Evolutionary conservation across 2,329 filamentous ascomycete species (phyloP).

Genomic region (Apiospora saccharicola): DNA sequence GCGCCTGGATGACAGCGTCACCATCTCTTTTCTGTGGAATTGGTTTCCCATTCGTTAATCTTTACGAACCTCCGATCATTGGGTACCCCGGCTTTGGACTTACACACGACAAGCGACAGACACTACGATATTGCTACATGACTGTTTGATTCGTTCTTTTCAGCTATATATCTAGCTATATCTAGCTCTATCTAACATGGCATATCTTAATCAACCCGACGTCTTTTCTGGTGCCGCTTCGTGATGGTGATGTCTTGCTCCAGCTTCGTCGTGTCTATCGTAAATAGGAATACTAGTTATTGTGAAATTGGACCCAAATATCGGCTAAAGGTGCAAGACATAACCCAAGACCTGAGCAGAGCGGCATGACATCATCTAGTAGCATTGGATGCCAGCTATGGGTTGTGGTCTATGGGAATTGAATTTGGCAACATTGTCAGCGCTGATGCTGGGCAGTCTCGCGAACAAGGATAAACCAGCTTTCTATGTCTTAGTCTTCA

Average conservation of each 20-base stretch:
- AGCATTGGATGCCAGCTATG: neutral
- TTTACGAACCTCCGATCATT: neutral
- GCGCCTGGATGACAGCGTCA: neutral
- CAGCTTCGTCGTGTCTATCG: neutral
- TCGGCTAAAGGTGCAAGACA: neutral
- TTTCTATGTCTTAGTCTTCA: neutral
- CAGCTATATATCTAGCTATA: neutral
- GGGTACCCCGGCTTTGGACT: neutral
- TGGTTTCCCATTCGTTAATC: constrained; percentile 1
- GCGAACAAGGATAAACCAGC: neutral
- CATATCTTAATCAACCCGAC: neutral
- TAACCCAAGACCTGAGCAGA: neutral
- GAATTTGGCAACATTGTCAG: neutral
- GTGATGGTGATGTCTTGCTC: constrained; percentile 6
- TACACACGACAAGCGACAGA: neutral
- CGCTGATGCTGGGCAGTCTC: neutral
- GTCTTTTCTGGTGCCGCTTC: too few relatives aligned
- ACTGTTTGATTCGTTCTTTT: constrained; percentile 2
- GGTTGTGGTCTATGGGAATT: neutral
- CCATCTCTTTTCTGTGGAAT: neutral
- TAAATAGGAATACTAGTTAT: too few relatives aligned
- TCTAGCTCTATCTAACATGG: neutral
- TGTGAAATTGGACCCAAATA: too few relatives aligned
- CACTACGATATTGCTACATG: constrained; percentile 14
- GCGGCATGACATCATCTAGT: neutral